Evolutionary conservation across 495 filamentous ascomycete genomes (phyloP), one percentile per base, ranked within the genome.

Genomic region (Penicillium goetzii): DNA sequence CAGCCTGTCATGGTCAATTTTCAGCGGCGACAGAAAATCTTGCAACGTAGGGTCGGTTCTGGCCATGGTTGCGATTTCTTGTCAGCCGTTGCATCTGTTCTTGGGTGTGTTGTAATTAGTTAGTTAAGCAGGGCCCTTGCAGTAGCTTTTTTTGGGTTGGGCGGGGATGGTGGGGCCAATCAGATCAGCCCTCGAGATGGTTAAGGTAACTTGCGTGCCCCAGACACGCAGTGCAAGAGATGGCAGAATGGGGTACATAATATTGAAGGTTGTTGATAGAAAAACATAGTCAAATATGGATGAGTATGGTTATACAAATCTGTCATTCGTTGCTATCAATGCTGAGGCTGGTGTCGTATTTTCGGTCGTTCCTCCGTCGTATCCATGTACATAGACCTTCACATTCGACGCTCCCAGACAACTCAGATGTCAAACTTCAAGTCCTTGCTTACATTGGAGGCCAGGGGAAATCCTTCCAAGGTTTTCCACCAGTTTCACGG

Each of bases 1-100:
- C 9, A 89, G 79, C 40, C 74, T 78, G 14, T 65, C 60, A 15
- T 63, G 52, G 6, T 68, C 65, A 2, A 75, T 63, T 14, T 53
- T 67, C 6, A 79, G 61, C 9, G 74, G 74, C 26, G 56, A 33
- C 17, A 77, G 58, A 50, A 73, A 76, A 19, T 32, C 59, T 26
- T 63, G 52, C 9, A 73, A 54, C 21, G 53, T 40, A 25, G 58
- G 54, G 32, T 68, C 62, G 23, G 43, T 34, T 47, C 62, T 64
- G 43, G 56, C 51, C 66, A 68, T 68, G 38, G 50, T 67, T 56
- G 33, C 17, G n/a, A 28, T 7, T n/a, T 4, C 19, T 19, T 11
- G 7, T 43, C 33, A 19, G 34, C 33, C 11, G 12, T 43, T 19
- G 11, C 25, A 41, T 28, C 26, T 11, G 15, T 9, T 53, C 26